Conservation (phyloP, 208 protist species). For the Phytomonas sp. region DNA sequence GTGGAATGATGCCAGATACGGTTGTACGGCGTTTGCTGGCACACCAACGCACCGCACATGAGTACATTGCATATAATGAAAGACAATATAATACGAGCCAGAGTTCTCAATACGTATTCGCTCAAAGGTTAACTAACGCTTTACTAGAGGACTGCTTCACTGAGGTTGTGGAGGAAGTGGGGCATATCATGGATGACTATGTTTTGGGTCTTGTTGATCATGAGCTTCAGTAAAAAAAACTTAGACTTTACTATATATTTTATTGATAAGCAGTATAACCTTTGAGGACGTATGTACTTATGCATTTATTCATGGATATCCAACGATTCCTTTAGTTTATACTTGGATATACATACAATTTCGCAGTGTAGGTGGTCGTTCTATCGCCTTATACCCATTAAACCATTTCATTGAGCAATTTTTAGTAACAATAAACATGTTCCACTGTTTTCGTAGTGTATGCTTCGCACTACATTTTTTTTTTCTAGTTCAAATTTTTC, state of each 20-base stretch:
- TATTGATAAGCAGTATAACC: background rate
- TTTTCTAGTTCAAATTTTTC: constrained; percentile 12
- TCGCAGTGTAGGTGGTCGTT: background rate
- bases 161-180: constrained; percentile 78
- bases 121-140: constrained; percentile 63
- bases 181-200: constrained; percentile 73
- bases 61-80: constrained; percentile 83
- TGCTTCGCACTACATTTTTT: background rate
- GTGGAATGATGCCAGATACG: constrained; percentile 48
- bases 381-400: background rate
- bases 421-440: background rate
- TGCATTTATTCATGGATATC: background rate
- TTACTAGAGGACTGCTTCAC: constrained; percentile 62
- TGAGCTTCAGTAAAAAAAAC: constrained; percentile 54
- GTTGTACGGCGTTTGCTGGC: constrained; percentile 60
- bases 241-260: background rate
- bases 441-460: background rate
- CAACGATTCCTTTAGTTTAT: background rate
- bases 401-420: background rate
- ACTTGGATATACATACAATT: background rate
- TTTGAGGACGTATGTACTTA: background rate
- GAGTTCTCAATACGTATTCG: constrained; percentile 76
- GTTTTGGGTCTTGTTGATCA: constrained; percentile 75
- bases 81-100: constrained; percentile 75
- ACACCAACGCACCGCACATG: constrained; percentile 51